Evolutionary conservation across 129 eudicot genomes (phyloP).

Genomic region (Flaveria linearis): DNA sequence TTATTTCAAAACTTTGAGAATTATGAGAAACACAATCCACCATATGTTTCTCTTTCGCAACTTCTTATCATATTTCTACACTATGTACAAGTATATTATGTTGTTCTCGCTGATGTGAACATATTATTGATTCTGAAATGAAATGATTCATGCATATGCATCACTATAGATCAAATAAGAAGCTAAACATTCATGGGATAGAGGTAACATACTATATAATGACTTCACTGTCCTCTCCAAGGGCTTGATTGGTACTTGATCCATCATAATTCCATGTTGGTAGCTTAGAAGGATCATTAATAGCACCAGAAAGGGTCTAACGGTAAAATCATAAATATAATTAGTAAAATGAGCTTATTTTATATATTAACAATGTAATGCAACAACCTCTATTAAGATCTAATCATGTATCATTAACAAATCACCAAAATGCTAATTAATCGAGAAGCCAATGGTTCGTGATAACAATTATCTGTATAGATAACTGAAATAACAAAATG

Average conservation of each 20-base stretch:
- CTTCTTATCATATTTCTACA: no score
- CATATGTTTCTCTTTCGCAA: no score
- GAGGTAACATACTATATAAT: slow-evolving; percentile 52
- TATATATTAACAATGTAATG: background rate
- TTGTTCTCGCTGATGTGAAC: no score
- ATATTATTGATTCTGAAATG: no score
- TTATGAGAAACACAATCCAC: background rate
- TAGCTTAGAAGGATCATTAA: slow-evolving; percentile 63
- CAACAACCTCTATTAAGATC: background rate
- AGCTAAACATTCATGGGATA: background rate
- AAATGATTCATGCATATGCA: background rate
- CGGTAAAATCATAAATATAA: background rate
- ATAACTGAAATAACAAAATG: no score
- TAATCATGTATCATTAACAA: background rate
- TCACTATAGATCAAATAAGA: background rate
- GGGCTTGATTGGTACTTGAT: slow-evolving; percentile 81
- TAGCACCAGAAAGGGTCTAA: slow-evolving; percentile 65
- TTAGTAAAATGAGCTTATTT: background rate
- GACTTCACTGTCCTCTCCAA: slow-evolving; percentile 81
- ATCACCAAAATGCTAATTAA: background rate
- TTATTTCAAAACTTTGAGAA: background rate
- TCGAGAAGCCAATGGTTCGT: no score
- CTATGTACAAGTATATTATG: no score
- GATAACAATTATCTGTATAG: no score
- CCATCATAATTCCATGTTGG: slow-evolving; percentile 92